A percentile compares a stretch with the other conserved stretches of the same genome.
phyloP scores from a whole-genome alignment of 164 flowering plant species.

The Stephania cephalantha region DNA sequence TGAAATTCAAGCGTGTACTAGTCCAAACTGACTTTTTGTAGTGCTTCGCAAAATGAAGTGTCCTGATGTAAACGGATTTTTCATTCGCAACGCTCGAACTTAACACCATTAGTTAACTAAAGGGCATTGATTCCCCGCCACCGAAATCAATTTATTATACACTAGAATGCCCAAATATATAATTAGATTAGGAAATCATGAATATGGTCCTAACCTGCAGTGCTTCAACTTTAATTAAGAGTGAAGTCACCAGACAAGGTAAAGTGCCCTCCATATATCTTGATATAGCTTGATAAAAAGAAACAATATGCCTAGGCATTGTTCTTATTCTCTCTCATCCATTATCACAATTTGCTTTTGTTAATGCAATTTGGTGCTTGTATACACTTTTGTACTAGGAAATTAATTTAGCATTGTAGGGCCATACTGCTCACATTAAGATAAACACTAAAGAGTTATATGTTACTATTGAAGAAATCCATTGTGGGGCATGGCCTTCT shows the following conservation, averaged over 20 bases:
- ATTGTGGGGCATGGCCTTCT: background rate
- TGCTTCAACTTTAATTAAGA: background rate
- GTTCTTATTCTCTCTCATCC: background rate
- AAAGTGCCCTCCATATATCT: background rate
- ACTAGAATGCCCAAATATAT: too few species aligned
- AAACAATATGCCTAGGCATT: background rate
- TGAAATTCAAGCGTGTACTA: too few species aligned
- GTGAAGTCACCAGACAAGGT: background rate
- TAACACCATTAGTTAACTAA: too few species aligned
- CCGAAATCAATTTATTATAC: too few species aligned
- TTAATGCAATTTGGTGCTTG: background rate
- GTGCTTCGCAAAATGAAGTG: too few species aligned
- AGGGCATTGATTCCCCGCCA: too few species aligned
- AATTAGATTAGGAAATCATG: background rate
- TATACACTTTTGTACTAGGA: background rate
- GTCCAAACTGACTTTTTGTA: too few species aligned
- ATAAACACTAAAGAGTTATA: background rate
- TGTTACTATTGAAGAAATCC: background rate
- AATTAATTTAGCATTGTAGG: background rate
- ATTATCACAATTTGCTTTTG: constrained; percentile 1
- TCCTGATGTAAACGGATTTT: too few species aligned
- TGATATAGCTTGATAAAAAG: background rate
- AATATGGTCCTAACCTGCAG: background rate
- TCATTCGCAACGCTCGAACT: too few species aligned
- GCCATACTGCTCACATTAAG: background rate